Percentiles rank a stretch among this genome's conserved stretches.
These are phyloP conservation scores for Salvia splendens DNA, from an alignment of 257 asterid genomes.

Conservation along the genomic window DNA sequence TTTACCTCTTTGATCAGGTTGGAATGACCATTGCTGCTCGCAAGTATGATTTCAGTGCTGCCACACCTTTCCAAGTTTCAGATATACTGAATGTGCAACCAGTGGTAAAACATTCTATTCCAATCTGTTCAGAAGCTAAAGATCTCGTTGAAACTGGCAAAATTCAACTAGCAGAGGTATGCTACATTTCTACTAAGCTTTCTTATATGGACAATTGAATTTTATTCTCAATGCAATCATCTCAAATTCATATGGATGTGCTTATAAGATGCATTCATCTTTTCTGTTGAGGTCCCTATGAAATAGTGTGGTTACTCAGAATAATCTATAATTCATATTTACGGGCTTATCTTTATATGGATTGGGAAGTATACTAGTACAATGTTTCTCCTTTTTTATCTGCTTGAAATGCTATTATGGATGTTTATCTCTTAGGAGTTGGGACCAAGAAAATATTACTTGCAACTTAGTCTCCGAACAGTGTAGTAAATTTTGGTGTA, in stretches of 20 bases:
- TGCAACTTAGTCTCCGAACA: not conserved
- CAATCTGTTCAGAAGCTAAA: slow-evolving; percentile 92
- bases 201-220: not conserved
- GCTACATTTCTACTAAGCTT: slow-evolving; percentile 1
- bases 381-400: slow-evolving; percentile 3
- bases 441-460: not conserved
- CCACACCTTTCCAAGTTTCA: slow-evolving; percentile 74
- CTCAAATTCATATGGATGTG: not conserved
- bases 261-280: not conserved
- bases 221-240: not conserved
- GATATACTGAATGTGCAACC: slow-evolving; percentile 86
- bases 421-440: not conserved
- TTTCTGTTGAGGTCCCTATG: not conserved
- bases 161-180: slow-evolving; percentile 91
- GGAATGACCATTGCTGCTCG: slow-evolving; percentile 84
- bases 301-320: not conserved
- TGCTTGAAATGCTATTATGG: not conserved
- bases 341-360: not conserved
- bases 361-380: slow-evolving; percentile 4
- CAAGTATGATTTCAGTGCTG: slow-evolving; percentile 66
- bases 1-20: slow-evolving; percentile 53
- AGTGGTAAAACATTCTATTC: slow-evolving; percentile 94
- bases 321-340: not conserved
- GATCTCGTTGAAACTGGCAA: slow-evolving; percentile 93
- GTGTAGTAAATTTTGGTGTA: not conserved